Evolutionary conservation across 78 protist genomes (phyloP).

Genomic region (Capsaspora owczarzaki): DNA sequence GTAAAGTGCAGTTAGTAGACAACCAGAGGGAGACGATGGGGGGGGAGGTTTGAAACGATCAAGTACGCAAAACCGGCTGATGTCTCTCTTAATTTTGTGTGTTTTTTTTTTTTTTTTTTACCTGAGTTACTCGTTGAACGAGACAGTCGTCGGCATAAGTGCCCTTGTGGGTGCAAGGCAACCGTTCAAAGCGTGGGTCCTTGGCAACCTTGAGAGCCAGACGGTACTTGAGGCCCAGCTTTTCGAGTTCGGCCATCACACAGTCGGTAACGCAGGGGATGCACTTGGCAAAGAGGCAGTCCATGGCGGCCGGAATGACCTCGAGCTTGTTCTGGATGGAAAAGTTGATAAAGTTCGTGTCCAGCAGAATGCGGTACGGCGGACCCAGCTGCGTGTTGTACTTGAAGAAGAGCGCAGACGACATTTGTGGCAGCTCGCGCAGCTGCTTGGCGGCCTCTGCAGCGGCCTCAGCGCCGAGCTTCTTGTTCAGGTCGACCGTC

Average conservation of each 20-base stretch:
- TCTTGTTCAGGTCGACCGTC: too few species aligned
- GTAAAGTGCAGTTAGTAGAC: background rate
- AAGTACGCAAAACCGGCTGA: too few species aligned
- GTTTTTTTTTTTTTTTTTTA: too few species aligned
- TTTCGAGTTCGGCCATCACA: constrained; percentile 97
- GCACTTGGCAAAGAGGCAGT: constrained; percentile 94
- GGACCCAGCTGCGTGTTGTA: constrained; percentile 94
- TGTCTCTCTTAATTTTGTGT: too few species aligned
- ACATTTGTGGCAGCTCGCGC: background rate
- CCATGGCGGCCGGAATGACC: constrained; percentile 81
- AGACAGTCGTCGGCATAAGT: constrained; percentile 99
- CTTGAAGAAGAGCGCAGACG: constrained; percentile 80
- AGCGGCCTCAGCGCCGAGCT: background rate
- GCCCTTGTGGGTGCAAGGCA: constrained; percentile 86
- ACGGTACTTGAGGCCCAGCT: constrained; percentile 62
- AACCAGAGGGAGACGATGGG: background rate
- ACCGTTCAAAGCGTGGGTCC: constrained; percentile 92
- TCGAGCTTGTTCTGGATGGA: constrained; percentile 89
- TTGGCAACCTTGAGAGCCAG: constrained; percentile 71
- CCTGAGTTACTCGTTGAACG: constrained; percentile 70
- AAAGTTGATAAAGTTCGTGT: constrained; percentile 98
- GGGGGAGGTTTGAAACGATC: too few species aligned
- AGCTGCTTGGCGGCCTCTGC: background rate
- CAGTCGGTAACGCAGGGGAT: constrained; percentile 90
- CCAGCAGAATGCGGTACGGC: constrained; percentile 94